Evolutionary conservation across 495 filamentous ascomycete species (phyloP).

Genomic region (Aspergillus bertholletiae): DNA sequence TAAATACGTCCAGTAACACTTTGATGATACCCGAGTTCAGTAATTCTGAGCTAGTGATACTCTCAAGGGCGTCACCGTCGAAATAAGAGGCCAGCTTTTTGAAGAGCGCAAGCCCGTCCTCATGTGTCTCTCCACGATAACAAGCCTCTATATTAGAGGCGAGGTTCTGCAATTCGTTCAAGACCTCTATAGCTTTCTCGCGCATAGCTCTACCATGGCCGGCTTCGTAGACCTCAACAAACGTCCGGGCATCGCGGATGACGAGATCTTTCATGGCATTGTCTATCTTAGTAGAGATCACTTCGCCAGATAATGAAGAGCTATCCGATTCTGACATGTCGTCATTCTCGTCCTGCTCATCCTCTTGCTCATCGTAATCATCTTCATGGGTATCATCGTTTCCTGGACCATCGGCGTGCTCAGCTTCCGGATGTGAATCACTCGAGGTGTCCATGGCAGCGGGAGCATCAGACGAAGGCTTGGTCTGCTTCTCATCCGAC

Average conservation of each 20-base stretch:
- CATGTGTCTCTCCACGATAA: conserved; percentile 55
- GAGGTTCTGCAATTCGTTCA: conserved; percentile 67
- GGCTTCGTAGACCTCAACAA: conserved; percentile 78
- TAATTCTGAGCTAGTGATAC: conserved; percentile 95
- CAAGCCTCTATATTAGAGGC: conserved; percentile 66
- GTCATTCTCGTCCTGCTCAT: conserved; percentile 57
- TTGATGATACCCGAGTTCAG: conserved; percentile 86
- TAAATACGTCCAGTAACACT: conserved; percentile 77
- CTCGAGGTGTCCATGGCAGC: conserved; percentile 21
- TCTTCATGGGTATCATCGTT: conserved; percentile 52
- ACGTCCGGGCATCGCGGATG: conserved; percentile 68
- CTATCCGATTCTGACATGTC: conserved; percentile 69
- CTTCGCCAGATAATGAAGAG: conserved; percentile 50
- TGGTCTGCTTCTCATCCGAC: conserved; percentile 30
- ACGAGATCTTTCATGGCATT: conserved; percentile 71
- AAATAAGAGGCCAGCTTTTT: conserved; percentile 79
- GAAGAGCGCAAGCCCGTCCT: conserved; percentile 61
- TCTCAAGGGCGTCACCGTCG: conserved; percentile 80
- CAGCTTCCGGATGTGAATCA: conserved; percentile 19
- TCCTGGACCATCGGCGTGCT: conserved; percentile 52
- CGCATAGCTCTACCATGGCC: conserved; percentile 69
- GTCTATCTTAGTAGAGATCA: conserved; percentile 43
- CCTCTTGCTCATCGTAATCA: conserved; percentile 58
- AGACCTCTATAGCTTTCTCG: conserved; percentile 70
- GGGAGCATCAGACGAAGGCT: conserved; percentile 10